Base-by-base conservation (phyloP, 2,329 filamentous ascomycete genomes). In the Aspergillus pseudoviridinutans region DNA sequence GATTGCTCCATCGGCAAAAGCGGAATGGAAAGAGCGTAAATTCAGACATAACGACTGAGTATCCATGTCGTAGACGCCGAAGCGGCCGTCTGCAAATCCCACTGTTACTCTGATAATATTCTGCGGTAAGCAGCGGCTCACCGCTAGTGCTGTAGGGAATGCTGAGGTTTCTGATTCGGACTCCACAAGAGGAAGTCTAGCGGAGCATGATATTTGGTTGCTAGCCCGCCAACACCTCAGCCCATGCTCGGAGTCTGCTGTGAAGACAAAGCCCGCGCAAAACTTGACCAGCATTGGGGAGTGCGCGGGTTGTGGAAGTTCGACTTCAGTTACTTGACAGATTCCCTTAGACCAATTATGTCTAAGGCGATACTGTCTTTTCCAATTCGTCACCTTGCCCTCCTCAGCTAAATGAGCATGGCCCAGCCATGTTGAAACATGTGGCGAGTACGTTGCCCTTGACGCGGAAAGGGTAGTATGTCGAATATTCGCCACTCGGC, bases 271-370 rank as follows among this genome's bases (percentile, higher is more conserved):
- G 0, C 91, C 89, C 57, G 91, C 86, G 46, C 88, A 83, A 61
- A 96, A 83, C 70, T 90, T 91, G 50, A 92, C 89, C 6, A 97
- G 78, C 41, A 92, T 71, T 2, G 82, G 81, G 41, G 89, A 79
- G 71, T 86, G 69, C 54, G 79, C 75, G 1, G 78, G 74, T 47
- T 81, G 77, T 54, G 80, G 77, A 25, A 91, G 82, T 49, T 86
- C 81, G 29, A 97, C 84, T 72, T 96, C 90, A 38, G 89, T 87
- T 12, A 96, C 85, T 41, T 85, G 88, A 67, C 91, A 96, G 64
- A 84, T 87, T 0, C 93, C 94, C 60, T 82, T 85, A 1, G 89
- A 84, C 94, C 94, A 97, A 75, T 97, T 97, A 71, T 96, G 89
- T 49, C 90, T 84, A 51, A 97, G 80, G 67, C 88, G 91, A 74